Evolutionary conservation across 2,329 filamentous ascomycete species (phyloP).

Genomic region (Sphaerulina populicola): DNA sequence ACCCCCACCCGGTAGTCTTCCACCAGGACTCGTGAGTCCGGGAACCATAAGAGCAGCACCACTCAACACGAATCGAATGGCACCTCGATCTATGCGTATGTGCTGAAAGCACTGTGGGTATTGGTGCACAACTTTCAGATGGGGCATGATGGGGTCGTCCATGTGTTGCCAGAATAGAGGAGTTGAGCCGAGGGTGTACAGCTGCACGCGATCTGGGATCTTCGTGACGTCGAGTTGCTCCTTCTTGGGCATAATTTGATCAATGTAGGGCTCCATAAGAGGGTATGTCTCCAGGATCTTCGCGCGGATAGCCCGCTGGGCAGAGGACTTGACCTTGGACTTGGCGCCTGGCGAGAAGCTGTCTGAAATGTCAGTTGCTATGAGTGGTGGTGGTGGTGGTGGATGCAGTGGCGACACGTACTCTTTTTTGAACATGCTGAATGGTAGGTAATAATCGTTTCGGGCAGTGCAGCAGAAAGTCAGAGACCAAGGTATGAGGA

Average conservation of each 20-base stretch:
- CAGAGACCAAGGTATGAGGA: neutral
- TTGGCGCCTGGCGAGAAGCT: slow-evolving; percentile 72
- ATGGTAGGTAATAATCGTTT: neutral
- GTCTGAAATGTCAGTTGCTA: slow-evolving; percentile 11
- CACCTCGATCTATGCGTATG: slow-evolving; percentile 85
- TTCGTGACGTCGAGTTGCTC: slow-evolving; percentile 83
- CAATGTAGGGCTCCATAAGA: slow-evolving; percentile 75
- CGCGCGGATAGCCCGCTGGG: slow-evolving; percentile 75
- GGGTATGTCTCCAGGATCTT: slow-evolving; percentile 80
- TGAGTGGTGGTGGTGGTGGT: slow-evolving; percentile 31
- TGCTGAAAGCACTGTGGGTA: slow-evolving; percentile 78
- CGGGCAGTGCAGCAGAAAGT: neutral
- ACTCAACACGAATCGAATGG: slow-evolving; percentile 89
- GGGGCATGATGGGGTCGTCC: slow-evolving; percentile 70
- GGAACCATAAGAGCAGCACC: slow-evolving; percentile 96
- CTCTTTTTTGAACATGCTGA: slow-evolving; percentile 86
- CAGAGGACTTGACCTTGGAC: slow-evolving; percentile 95
- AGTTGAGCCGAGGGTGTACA: slow-evolving; percentile 70
- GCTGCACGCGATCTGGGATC: slow-evolving; percentile 79
- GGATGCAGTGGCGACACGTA: slow-evolving; percentile 38
- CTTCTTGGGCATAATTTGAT: slow-evolving; percentile 93
- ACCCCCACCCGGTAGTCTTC: slow-evolving; percentile 57
- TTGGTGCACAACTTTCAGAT: slow-evolving; percentile 79
- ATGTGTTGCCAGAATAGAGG: slow-evolving; percentile 89
- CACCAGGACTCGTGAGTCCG: slow-evolving; percentile 76